A percentile compares a stretch with the other conserved stretches of the same genome.
These are phyloP conservation scores for Neofusicoccum ribis DNA, from an alignment of 2,329 filamentous ascomycete species.

Conservation along the genomic window DNA sequence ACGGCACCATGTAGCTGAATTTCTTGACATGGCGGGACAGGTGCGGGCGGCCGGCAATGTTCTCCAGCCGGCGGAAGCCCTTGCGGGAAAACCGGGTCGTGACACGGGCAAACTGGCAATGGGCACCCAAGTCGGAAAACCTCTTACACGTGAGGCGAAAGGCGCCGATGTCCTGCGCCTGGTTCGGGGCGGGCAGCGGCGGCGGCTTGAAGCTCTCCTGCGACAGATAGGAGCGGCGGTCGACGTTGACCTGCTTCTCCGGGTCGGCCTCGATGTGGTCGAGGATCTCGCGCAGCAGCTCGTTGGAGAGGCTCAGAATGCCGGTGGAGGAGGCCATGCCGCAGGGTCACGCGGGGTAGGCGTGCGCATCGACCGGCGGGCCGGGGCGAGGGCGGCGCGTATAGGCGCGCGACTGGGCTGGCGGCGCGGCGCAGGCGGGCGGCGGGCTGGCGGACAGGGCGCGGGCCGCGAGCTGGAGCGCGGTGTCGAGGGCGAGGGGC, in stretches of 20 bases:
- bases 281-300: slow-evolving; percentile 53
- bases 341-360: slow-evolving; percentile 30
- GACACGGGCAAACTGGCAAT: slow-evolving; percentile 53
- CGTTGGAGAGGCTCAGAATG: slow-evolving; percentile 47
- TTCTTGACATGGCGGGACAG: slow-evolving; percentile 58
- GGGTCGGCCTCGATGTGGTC: slow-evolving; percentile 55
- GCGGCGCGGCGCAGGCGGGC: background rate
- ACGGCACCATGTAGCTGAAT: slow-evolving; percentile 62
- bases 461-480: background rate
- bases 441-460: background rate
- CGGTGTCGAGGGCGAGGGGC: background rate
- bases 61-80: slow-evolving; percentile 52
- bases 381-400: background rate
- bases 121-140: slow-evolving; percentile 52
- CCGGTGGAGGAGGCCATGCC: slow-evolving; percentile 28
- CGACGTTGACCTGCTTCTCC: slow-evolving; percentile 51
- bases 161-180: slow-evolving; percentile 46
- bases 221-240: slow-evolving; percentile 52
- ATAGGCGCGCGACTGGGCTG: background rate
- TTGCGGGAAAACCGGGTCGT: slow-evolving; percentile 53
- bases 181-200: slow-evolving; percentile 42
- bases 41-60: slow-evolving; percentile 50
- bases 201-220: slow-evolving; percentile 53
- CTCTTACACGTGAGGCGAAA: slow-evolving; percentile 52
- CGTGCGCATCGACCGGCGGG: slow-evolving; percentile 29